A percentile compares a stretch with the other conserved stretches of the same genome.
phyloP scores from a whole-genome alignment of 768 basidiomycete genomes.

The Melanogaster broomeanus region DNA sequence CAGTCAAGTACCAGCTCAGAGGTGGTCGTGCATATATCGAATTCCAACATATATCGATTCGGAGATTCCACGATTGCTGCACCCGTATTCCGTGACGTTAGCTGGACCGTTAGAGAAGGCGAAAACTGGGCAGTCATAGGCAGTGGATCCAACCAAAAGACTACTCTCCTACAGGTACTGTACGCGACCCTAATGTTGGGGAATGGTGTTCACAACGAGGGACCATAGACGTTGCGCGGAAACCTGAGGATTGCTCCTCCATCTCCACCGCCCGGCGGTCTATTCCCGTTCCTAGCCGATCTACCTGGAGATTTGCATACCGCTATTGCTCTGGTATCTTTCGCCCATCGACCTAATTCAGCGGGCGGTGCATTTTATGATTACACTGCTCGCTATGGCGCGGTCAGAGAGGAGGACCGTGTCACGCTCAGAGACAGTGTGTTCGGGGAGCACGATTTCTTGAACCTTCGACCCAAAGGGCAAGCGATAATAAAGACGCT shows the following conservation, averaged over 20 bases:
- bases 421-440: conserved; percentile 74
- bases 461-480: conserved; percentile 27
- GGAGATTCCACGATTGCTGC: conserved; percentile 49
- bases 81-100: conserved; percentile 53
- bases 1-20: conserved; percentile 2
- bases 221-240: conserved; percentile 61
- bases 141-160: conserved; percentile 62
- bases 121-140: conserved; percentile 80
- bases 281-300: conserved; percentile 72
- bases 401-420: conserved; percentile 81
- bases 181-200: neutral
- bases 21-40: conserved; percentile 43
- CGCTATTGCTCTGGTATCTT: conserved; percentile 60
- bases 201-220: neutral
- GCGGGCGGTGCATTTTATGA: conserved; percentile 83
- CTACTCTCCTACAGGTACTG: conserved; percentile 62
- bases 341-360: conserved; percentile 58
- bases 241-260: conserved; percentile 69
- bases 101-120: conserved; percentile 60
- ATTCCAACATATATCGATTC: conserved; percentile 57
- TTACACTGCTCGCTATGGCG: conserved; percentile 90
- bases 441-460: conserved; percentile 51
- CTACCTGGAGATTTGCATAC: conserved; percentile 47
- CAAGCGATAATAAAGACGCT: conserved; percentile 18
- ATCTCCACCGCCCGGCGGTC: conserved; percentile 60